Percentiles rank a stretch among this genome's conserved stretches.
Conservation (phyloP, 164 flowering plant species). For the Sextonia rubra region DNA sequence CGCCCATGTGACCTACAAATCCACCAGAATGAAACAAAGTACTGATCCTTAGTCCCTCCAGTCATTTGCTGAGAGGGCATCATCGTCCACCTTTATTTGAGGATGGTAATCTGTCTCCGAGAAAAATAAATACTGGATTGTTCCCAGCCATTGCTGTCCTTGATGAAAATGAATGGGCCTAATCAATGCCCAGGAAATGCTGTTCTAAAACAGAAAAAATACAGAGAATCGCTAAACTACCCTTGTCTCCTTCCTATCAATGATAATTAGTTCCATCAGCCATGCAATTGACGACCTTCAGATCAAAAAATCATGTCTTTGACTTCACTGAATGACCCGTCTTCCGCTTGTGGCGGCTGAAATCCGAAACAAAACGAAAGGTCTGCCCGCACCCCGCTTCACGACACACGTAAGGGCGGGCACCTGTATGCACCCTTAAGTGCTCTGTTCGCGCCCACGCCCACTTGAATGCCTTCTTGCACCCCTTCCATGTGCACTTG, state of each 20-base stretch:
- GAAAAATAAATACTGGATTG: constrained; percentile 1
- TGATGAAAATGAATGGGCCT: constrained; percentile 15
- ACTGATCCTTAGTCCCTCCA: too few relatives aligned
- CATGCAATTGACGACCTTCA: constrained; percentile 12
- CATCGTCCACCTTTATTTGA: too few relatives aligned
- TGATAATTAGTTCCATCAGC: constrained; percentile 13
- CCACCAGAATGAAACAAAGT: too few relatives aligned
- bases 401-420: constrained; percentile 78
- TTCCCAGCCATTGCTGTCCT: constrained; percentile 12
- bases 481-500: constrained; percentile 97
- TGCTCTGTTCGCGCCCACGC: constrained; percentile 99
- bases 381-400: constrained; percentile 93
- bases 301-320: background rate
- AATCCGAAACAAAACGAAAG: constrained; percentile 94
- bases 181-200: constrained; percentile 19
- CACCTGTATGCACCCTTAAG: constrained; percentile 97
- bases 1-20: too few relatives aligned
- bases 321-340: constrained; percentile 65
- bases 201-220: constrained; percentile 5
- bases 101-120: background rate
- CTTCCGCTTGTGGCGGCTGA: constrained; percentile 98
- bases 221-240: constrained; percentile 7
- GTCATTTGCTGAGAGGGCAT: too few relatives aligned
- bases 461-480: constrained; percentile 99
- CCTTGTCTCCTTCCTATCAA: constrained; percentile 11